phyloP scores from a whole-genome alignment of 345 rosid species.

The Eucalyptus pauciflora region DNA sequence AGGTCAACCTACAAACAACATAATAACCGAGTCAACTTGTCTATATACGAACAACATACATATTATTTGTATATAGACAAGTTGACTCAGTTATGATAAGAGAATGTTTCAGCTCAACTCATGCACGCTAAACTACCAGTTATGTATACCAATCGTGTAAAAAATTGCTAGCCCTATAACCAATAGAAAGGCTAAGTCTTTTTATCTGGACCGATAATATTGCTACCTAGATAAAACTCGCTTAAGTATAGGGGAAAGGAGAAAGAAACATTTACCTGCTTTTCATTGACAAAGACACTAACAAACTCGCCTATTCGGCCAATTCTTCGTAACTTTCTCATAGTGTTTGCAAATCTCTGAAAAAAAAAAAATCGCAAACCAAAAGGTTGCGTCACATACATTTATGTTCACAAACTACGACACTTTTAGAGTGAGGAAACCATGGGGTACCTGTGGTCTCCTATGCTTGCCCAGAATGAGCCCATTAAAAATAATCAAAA shows the following conservation, averaged over 20 bases:
- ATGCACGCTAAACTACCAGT: not conserved
- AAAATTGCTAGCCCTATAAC: not conserved
- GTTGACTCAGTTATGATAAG: not conserved
- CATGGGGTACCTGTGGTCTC: slow-evolving; percentile 63
- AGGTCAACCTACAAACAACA: not conserved
- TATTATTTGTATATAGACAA: not conserved
- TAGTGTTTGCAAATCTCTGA: slow-evolving; percentile 55
- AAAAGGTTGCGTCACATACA: not conserved
- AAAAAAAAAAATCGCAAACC: not conserved
- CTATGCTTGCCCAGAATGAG: slow-evolving; percentile 90
- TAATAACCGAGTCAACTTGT: not conserved
- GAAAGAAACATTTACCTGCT: slow-evolving; percentile 50
- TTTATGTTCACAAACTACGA: not conserved
- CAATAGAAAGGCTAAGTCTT: not conserved
- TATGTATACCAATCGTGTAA: not conserved
- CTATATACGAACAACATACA: not conserved
- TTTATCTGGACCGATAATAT: not conserved
- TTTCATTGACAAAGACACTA: slow-evolving; percentile 77
- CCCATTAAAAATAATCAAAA: slow-evolving; percentile 75
- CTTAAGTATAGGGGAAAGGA: not conserved
- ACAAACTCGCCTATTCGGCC: slow-evolving; percentile 92
- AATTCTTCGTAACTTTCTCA: slow-evolving; percentile 84
- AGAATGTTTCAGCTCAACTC: not conserved
- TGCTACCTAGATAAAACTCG: not conserved
- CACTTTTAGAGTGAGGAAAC: not conserved